Conservation (phyloP, 1,284 basidiomycete genomes). For the Cutaneotrichosporon curvatum region DNA sequence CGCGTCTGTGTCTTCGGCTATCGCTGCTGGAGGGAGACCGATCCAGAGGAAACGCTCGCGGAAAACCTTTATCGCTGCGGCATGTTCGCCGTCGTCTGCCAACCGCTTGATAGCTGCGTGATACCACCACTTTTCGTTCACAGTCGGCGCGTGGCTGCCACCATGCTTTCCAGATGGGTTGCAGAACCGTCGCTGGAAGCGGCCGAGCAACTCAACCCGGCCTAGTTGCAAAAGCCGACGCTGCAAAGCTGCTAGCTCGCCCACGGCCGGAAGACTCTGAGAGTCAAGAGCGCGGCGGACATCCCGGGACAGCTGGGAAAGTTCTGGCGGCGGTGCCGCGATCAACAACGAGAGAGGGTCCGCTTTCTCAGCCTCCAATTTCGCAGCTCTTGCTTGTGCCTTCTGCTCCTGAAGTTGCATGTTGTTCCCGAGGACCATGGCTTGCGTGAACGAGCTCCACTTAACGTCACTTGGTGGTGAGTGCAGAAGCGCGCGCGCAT, state of each 20-base stretch:
- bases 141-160: slow-evolving; percentile 8
- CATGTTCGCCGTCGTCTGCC: slow-evolving; percentile 12
- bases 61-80: slow-evolving; percentile 22
- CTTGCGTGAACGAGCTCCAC: slow-evolving; percentile 18
- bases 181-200: slow-evolving; percentile 16
- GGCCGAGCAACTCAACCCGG: slow-evolving; percentile 4
- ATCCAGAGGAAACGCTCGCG: slow-evolving; percentile 25
- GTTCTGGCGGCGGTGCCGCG: background rate
- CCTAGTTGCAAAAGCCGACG: slow-evolving; percentile 10
- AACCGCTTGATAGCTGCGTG: slow-evolving; percentile 29
- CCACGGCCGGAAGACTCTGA: slow-evolving; percentile 3
- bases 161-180: background rate
- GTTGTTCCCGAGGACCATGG: slow-evolving; percentile 7
- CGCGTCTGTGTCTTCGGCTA: background rate
- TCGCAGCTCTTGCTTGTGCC: background rate
- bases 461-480: slow-evolving; percentile 13
- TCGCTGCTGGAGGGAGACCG: slow-evolving; percentile 20
- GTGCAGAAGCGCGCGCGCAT: slow-evolving; percentile 18
- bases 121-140: slow-evolving; percentile 18
- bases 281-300: slow-evolving; percentile 1
- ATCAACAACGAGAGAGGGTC: background rate
- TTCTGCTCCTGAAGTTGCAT: slow-evolving; percentile 1
- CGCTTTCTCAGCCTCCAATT: background rate
- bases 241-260: slow-evolving; percentile 15
- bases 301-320: background rate